Percentiles rank a stretch among this genome's conserved stretches.
Conservation (phyloP, 2,329 filamentous ascomycete genomes). For the Kalaharituber pfeilii region DNA sequence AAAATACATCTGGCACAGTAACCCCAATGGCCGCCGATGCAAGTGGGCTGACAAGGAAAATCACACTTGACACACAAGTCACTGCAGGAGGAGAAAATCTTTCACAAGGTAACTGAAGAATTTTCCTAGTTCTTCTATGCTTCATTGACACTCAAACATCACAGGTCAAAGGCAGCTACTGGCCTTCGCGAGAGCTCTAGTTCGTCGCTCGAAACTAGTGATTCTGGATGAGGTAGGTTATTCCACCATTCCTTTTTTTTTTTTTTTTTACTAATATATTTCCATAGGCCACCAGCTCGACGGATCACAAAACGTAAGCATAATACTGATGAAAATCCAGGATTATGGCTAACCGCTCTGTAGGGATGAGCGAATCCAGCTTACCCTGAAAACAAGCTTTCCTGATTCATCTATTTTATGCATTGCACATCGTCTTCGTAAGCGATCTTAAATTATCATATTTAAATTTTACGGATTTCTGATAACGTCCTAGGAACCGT, state of each 20-base stretch:
- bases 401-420: constrained; percentile 17
- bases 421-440: constrained; percentile 16
- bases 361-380: constrained; percentile 16
- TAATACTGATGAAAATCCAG: not conserved
- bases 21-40: constrained; percentile 4
- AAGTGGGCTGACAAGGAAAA: constrained; percentile 8
- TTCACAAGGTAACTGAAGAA: constrained; percentile 13
- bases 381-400: constrained; percentile 13
- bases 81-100: constrained; percentile 16
- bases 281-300: constrained; percentile 16
- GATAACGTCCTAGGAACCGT: constrained; percentile 11
- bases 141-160: not conserved
- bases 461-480: not conserved
- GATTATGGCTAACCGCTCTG: not conserved
- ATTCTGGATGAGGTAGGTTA: constrained; percentile 13
- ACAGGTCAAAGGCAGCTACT: constrained; percentile 14
- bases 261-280: constrained; percentile 1
- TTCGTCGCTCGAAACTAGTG: constrained; percentile 16
- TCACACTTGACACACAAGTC: constrained; percentile 14
- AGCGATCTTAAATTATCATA: not conserved
- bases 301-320: constrained; percentile 13
- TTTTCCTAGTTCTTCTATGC: not conserved
- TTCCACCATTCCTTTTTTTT: constrained; percentile 5
- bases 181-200: constrained; percentile 16
- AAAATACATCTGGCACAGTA: constrained; percentile 6